Conservation (phyloP, 1,284 basidiomycete genomes). For the Tetrapyrgos nigripes region DNA sequence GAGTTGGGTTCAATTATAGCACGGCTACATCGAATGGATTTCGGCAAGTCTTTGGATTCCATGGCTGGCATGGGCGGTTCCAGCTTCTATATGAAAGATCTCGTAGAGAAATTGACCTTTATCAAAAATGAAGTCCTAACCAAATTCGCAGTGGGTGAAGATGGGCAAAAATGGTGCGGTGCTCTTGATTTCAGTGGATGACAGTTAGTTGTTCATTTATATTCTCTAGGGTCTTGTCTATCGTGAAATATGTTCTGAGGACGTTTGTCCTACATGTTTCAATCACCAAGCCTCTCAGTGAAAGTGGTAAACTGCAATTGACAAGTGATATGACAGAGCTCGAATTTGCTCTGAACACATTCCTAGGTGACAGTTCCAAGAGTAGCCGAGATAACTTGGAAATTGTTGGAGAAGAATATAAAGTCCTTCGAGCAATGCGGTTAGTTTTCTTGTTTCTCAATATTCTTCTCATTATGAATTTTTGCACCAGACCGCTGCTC, state of each 20-base stretch:
- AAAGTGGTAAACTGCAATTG: slow-evolving; percentile 89
- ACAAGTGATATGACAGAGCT: slow-evolving; percentile 96
- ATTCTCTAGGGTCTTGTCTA: slow-evolving; percentile 65
- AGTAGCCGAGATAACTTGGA: slow-evolving; percentile 73
- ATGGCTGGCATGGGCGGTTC: slow-evolving; percentile 69
- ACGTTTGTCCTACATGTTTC: slow-evolving; percentile 91
- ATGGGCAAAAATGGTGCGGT: slow-evolving; percentile 73
- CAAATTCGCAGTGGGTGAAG: slow-evolving; percentile 74
- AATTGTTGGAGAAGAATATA: slow-evolving; percentile 81
- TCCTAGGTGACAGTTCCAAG: slow-evolving; percentile 68
- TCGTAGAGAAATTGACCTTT: slow-evolving; percentile 85
- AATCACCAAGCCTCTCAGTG: slow-evolving; percentile 86
- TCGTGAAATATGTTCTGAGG: slow-evolving; percentile 79
- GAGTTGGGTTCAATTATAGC: slow-evolving; percentile 82
- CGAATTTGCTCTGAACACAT: slow-evolving; percentile 87
- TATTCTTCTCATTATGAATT: slow-evolving; percentile 5
- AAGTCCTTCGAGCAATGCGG: slow-evolving; percentile 82
- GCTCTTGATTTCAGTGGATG: background rate
- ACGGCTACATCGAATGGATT: slow-evolving; percentile 84
- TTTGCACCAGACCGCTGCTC: slow-evolving; percentile 70
- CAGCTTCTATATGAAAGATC: slow-evolving; percentile 89
- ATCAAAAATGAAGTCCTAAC: slow-evolving; percentile 79
- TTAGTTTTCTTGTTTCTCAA: slow-evolving; percentile 31
- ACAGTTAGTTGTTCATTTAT: slow-evolving; percentile 8
- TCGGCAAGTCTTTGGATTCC: slow-evolving; percentile 72